Conservation (phyloP, 2,329 filamentous ascomycete genomes). For the Botrytis galanthina region DNA sequence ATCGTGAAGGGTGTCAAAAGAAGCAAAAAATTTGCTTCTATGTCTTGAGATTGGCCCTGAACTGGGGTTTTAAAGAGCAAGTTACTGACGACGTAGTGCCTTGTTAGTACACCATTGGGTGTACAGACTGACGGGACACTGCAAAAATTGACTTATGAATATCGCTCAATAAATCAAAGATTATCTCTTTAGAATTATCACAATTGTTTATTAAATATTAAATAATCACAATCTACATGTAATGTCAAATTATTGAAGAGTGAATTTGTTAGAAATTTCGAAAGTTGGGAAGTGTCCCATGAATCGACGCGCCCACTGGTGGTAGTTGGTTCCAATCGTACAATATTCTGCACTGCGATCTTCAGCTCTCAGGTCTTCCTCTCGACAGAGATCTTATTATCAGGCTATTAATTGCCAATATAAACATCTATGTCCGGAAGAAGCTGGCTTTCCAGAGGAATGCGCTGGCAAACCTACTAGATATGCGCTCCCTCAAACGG, state of each 20-base stretch:
- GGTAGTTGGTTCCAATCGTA: not conserved
- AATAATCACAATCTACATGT: too few species aligned
- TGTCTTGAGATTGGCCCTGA: not conserved
- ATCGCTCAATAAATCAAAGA: too few species aligned
- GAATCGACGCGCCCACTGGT: too few species aligned
- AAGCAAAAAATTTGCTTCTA: not conserved
- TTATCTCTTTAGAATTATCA: too few species aligned
- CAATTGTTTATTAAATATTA: too few species aligned
- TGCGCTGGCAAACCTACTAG: not conserved
- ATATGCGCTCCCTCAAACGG: not conserved
- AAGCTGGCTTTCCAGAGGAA: too few species aligned
- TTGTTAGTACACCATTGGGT: too few species aligned
- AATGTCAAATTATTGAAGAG: too few species aligned
- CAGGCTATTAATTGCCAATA: accelerated
- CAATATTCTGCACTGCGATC: not conserved
- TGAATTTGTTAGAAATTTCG: too few species aligned
- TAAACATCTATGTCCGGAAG: not conserved
- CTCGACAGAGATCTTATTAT: not conserved
- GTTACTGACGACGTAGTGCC: not conserved
- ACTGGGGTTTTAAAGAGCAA: accelerated
- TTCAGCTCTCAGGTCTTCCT: not conserved
- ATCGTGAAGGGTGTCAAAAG: not conserved
- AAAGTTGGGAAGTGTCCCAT: too few species aligned
- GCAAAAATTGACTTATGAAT: too few species aligned
- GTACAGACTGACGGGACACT: too few species aligned